Evolutionary conservation across 208 protist species (phyloP).

Genomic region (Crithidia acanthocephali): DNA sequence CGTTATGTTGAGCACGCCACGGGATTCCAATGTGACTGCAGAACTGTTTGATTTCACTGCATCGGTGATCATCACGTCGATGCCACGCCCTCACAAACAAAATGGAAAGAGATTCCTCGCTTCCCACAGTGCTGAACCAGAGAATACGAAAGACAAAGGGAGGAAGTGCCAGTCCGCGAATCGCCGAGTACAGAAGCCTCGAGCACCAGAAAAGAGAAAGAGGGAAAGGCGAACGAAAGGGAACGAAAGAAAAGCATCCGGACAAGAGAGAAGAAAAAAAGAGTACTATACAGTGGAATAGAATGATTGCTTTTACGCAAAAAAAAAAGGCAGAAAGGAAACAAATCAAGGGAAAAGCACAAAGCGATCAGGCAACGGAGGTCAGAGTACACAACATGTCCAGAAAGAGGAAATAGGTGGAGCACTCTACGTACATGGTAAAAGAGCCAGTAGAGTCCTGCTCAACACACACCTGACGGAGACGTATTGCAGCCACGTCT

Average conservation of each 20-base stretch:
- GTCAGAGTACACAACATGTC: neutral
- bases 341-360: neutral
- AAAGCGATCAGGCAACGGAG: too few species aligned
- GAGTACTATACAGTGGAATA: neutral
- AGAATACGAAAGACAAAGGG: neutral
- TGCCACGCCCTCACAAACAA: neutral
- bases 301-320: neutral
- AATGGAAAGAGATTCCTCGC: neutral
- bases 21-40: neutral
- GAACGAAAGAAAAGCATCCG: neutral
- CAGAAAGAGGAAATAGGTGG: neutral
- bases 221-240: neutral
- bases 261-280: neutral
- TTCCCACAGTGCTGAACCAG: neutral
- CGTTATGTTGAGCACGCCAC: neutral
- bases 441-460: too few species aligned
- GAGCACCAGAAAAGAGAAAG: neutral
- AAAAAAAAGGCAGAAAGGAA: constrained; percentile 5
- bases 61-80: neutral
- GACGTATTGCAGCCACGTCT: too few species aligned
- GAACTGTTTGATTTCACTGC: neutral
- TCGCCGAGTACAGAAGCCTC: too few species aligned
- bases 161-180: too few species aligned
- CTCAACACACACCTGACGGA: too few species aligned
- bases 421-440: too few species aligned